A percentile compares a stretch with the other conserved stretches of the same genome.
Evolutionary conservation across 2,329 filamentous ascomycete genomes (phyloP).

Genomic region (Hymenoscyphus fructigenus): DNA sequence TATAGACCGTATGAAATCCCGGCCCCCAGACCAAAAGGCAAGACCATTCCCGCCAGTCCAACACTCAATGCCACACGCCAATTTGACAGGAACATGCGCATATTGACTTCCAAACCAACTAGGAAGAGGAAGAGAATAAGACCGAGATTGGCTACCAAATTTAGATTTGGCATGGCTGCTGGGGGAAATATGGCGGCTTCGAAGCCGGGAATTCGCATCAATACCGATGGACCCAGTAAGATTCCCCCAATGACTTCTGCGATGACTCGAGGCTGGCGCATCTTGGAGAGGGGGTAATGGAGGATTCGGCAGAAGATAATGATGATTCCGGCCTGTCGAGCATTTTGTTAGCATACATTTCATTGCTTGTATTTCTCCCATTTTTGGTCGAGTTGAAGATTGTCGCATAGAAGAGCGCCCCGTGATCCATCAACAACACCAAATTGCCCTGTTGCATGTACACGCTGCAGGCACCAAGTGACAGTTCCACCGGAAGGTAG

Average conservation of each 20-base stretch:
- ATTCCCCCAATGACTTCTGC: slow-evolving; percentile 85
- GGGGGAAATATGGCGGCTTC: slow-evolving; percentile 72
- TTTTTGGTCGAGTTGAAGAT: neutral
- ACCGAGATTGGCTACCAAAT: slow-evolving; percentile 78
- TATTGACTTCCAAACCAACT: slow-evolving; percentile 82
- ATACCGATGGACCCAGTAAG: slow-evolving; percentile 80
- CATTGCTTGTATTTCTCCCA: neutral
- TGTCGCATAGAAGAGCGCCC: neutral
- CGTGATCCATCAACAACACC: too few species aligned
- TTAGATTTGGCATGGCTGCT: slow-evolving; percentile 72
- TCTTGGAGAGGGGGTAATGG: slow-evolving; percentile 73
- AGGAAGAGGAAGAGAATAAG: slow-evolving; percentile 84
- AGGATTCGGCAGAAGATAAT: slow-evolving; percentile 72
- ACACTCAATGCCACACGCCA: slow-evolving; percentile 80
- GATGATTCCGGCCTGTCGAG: slow-evolving; percentile 63
- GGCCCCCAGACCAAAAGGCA: slow-evolving; percentile 81
- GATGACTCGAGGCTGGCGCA: slow-evolving; percentile 80
- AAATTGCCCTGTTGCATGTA: neutral
- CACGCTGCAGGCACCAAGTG: neutral
- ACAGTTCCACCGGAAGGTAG: neutral
- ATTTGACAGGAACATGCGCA: slow-evolving; percentile 73
- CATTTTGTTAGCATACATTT: slow-evolving; percentile 16
- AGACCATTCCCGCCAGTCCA: slow-evolving; percentile 72
- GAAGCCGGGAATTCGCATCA: slow-evolving; percentile 84
- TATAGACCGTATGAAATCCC: slow-evolving; percentile 82